Percentiles rank a stretch among this genome's conserved stretches.
Evolutionary conservation across 1,139 yeast species (phyloP).

Genomic region (Zygosaccharomyces pseudobailii): DNA sequence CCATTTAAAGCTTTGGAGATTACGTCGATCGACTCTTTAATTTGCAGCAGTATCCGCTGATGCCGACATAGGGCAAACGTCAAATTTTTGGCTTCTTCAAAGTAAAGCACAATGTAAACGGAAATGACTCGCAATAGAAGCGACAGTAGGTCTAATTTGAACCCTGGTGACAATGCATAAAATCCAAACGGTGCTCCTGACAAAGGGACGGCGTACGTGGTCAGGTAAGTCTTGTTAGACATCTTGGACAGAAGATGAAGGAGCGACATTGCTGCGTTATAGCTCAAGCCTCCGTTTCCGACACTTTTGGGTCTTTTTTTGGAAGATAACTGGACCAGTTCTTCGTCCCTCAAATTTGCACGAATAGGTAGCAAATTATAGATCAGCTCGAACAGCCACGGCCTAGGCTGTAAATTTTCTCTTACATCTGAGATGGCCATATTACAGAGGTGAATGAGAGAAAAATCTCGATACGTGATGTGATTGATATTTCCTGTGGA

Average conservation of each 20-base stretch:
- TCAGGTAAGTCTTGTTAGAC: conserved; percentile 24
- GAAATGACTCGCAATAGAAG: conserved; percentile 51
- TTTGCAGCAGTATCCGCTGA: conserved; percentile 30
- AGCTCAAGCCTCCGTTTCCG: conserved; percentile 44
- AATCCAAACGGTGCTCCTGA: conserved; percentile 11
- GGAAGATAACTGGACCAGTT: conserved; percentile 26
- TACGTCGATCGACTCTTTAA: conserved; percentile 27
- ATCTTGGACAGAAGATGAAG: conserved; percentile 46
- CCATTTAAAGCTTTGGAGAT: conserved; percentile 20
- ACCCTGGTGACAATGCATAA: conserved; percentile 26
- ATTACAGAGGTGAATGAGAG: conserved; percentile 49
- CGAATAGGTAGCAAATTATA: conserved; percentile 56
- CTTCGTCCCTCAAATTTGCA: conserved; percentile 28
- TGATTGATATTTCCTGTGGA: conserved; percentile 25
- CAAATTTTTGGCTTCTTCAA: conserved; percentile 50
- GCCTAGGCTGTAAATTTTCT: conserved; percentile 36
- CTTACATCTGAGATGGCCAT: conserved; percentile 37
- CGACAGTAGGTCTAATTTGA: conserved; percentile 56
- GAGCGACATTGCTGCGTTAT: conserved; percentile 53
- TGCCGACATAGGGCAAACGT: conserved; percentile 51
- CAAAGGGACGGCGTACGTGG: conserved; percentile 16
- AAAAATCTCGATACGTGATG: conserved; percentile 57
- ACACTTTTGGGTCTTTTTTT: conserved; percentile 21
- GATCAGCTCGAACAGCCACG: conserved; percentile 51
- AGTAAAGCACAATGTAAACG: conserved; percentile 46